A percentile compares a stretch with the other conserved stretches of the same genome.
Evolutionary conservation across 2,329 filamentous ascomycete species (phyloP).

Genomic region (Alternaria tenuissima): DNA sequence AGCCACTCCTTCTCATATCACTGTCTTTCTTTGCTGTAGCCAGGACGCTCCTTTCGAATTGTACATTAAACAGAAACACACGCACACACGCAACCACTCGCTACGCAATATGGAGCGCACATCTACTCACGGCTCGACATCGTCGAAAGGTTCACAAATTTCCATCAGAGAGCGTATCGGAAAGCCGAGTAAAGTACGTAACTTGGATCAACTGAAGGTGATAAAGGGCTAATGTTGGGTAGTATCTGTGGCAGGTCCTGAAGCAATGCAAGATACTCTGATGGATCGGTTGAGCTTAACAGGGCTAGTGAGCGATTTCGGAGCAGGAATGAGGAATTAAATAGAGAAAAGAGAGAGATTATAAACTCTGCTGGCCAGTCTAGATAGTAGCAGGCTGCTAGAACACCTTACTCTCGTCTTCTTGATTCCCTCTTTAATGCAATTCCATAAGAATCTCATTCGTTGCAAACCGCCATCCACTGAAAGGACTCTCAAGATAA

Average conservation of each 20-base stretch:
- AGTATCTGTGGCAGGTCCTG: constrained; percentile 11
- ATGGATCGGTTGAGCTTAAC: not conserved
- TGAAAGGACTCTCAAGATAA: constrained; percentile 37
- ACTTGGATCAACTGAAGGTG: not conserved
- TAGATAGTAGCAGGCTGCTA: not conserved
- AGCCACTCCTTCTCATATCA: not conserved
- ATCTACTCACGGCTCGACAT: not conserved
- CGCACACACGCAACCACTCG: not conserved
- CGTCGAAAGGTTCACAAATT: not conserved
- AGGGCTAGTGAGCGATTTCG: not conserved
- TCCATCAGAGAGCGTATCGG: constrained; percentile 3
- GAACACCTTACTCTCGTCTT: not conserved
- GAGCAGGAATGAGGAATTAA: not conserved
- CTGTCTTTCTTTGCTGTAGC: not conserved
- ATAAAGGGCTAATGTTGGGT: not conserved
- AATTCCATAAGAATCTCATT: constrained; percentile 36
- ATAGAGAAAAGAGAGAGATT: not conserved
- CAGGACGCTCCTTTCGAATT: not conserved
- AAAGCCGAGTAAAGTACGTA: constrained; percentile 7
- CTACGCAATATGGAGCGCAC: not conserved
- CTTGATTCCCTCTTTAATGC: constrained; percentile 3
- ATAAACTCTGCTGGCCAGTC: not conserved
- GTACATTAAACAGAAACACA: not conserved
- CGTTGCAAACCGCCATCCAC: constrained; percentile 33
- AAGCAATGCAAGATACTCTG: constrained; percentile 8